phyloP scores from a whole-genome alignment of 2,329 filamentous ascomycete species.

The Clarireedia homoeocarpa region DNA sequence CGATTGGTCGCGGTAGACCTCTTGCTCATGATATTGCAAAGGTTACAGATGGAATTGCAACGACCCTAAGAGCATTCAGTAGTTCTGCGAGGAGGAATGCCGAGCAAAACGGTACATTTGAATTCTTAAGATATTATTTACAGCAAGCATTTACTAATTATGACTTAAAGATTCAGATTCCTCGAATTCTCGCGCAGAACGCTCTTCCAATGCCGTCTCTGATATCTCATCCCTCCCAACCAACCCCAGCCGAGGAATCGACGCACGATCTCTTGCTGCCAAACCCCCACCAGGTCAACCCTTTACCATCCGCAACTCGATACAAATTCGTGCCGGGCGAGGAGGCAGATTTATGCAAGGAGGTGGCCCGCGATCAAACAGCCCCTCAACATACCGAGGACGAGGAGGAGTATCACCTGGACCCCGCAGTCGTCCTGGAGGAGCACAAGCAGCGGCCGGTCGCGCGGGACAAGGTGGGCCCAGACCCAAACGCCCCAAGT shows the following conservation, averaged over 20 bases:
- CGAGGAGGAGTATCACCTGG: conserved; percentile 20
- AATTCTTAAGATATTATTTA: background rate
- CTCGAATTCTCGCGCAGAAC: conserved; percentile 10
- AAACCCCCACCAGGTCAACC: conserved; percentile 15
- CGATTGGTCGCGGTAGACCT: conserved; percentile 26
- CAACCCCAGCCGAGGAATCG: conserved; percentile 22
- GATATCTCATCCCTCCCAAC: conserved; percentile 24
- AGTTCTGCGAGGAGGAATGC: conserved; percentile 20
- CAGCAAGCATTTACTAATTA: background rate
- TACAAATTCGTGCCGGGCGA: background rate
- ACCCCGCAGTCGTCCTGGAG: background rate
- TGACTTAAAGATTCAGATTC: background rate
- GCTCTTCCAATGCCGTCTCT: conserved; percentile 19
- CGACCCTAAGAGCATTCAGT: conserved; percentile 28
- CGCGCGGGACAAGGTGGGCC: conserved; percentile 3
- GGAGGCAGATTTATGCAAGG: background rate
- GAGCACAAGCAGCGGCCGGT: background rate
- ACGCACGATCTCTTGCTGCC: conserved; percentile 29
- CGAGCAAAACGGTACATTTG: conserved; percentile 14
- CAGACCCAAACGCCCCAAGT: background rate
- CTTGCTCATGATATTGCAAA: conserved; percentile 20
- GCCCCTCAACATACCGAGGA: conserved; percentile 14
- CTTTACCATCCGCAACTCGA: conserved; percentile 16
- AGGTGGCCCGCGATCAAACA: too few species aligned
- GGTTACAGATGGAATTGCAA: conserved; percentile 28